phyloP scores from a whole-genome alignment of 2,329 filamentous ascomycete genomes.

The Sclerotinia borealis region DNA sequence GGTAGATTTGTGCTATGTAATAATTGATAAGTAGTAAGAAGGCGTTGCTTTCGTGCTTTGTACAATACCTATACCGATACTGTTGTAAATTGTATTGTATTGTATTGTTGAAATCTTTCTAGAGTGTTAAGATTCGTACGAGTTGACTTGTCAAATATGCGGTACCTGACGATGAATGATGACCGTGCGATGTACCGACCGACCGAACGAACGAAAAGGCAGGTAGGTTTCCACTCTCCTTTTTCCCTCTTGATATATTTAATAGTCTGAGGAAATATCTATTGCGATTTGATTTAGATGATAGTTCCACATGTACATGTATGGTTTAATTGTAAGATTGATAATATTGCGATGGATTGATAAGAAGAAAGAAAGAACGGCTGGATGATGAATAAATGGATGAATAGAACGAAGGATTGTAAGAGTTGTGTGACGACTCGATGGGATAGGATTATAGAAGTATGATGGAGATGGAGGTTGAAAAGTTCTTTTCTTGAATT shows the following conservation, averaged over 20 bases:
- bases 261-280: not conserved
- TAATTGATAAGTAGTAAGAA: not conserved
- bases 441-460: not conserved
- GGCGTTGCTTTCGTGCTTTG: not conserved
- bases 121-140: constrained; percentile 3
- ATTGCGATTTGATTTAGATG: not conserved
- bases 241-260: not conserved
- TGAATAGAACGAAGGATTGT: too few relatives aligned
- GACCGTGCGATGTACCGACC: constrained; percentile 12
- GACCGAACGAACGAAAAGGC: not conserved
- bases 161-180: constrained; percentile 14
- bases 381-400: too few relatives aligned
- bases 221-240: not conserved
- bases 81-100: not conserved
- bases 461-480: not conserved
- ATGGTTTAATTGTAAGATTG: not conserved
- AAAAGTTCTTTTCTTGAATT: not conserved
- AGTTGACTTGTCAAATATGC: constrained; percentile 14
- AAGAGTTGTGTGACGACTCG: not conserved
- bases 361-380: not conserved
- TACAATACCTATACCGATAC: too few relatives aligned
- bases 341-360: not conserved
- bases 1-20: not conserved
- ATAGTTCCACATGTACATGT: not conserved
- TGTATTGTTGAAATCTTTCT: not conserved